phyloP scores from a whole-genome alignment of 257 asterid species.

The Solanum chilense region DNA sequence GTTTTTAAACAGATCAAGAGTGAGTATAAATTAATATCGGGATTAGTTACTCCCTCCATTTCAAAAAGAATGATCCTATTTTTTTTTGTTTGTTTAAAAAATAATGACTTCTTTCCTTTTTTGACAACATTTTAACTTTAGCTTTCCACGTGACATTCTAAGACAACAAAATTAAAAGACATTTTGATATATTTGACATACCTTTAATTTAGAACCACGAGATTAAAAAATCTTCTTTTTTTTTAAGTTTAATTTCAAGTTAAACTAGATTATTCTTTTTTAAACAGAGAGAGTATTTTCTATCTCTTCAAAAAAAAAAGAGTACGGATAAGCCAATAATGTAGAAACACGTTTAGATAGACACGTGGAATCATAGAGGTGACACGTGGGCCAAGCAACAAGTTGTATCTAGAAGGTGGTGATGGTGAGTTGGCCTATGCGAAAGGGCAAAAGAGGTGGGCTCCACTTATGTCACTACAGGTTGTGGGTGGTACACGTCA shows the following conservation, averaged over 20 bases:
- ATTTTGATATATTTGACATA: no score
- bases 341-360: slow-evolving; percentile 2
- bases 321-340: neutral
- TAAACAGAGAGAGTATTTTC: fast-evolving
- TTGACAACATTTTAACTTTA: no score
- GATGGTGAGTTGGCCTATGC: slow-evolving; percentile 21
- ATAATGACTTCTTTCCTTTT: no score
- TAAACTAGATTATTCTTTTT: fast-evolving
- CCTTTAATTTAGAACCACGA: fast-evolving
- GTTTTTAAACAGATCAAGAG: no score
- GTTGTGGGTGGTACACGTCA: slow-evolving; percentile 28
- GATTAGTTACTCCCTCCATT: no score
- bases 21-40: no score
- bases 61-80: no score
- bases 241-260: fast-evolving
- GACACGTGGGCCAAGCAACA: slow-evolving; percentile 8
- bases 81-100: no score
- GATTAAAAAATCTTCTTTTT: no score
- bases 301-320: no score
- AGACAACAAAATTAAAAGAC: fast-evolving
- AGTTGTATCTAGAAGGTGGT: slow-evolving; percentile 24
- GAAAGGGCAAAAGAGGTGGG: neutral
- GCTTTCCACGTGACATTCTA: no score
- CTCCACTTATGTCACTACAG: neutral
- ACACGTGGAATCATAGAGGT: slow-evolving; percentile 14